Evolutionary conservation across 1,139 yeast genomes (phyloP).

Genomic region (Debaryomycetaceae sp.): DNA sequence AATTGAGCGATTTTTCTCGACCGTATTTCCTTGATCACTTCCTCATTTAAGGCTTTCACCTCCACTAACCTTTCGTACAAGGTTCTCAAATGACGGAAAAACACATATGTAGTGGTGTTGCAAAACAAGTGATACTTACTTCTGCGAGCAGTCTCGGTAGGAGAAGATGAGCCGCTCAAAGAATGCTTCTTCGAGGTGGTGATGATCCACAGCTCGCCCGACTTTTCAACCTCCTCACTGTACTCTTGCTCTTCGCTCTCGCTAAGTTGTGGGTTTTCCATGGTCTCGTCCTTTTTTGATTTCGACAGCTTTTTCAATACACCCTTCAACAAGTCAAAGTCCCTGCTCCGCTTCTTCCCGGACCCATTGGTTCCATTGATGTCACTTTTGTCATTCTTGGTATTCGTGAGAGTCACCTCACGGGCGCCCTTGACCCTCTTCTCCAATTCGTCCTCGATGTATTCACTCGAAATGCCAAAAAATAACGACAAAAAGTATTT

Average conservation of each 20-base stretch:
- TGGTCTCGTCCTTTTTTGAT: conserved; percentile 35
- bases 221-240: conserved; percentile 47
- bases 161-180: conserved; percentile 13
- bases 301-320: conserved; percentile 68
- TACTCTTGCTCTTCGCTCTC: conserved; percentile 34
- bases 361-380: conserved; percentile 12
- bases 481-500: conserved; percentile 66
- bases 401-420: conserved; percentile 11
- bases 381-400: conserved; percentile 1
- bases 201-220: conserved; percentile 66
- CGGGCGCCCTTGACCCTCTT: conserved; percentile 17
- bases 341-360: conserved; percentile 50
- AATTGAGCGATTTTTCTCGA: conserved; percentile 68
- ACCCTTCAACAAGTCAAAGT: conserved; percentile 65
- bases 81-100: conserved; percentile 81
- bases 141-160: conserved; percentile 22
- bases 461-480: conserved; percentile 49
- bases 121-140: conserved; percentile 74
- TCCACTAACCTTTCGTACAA: conserved; percentile 77
- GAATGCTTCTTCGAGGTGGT: conserved; percentile 35
- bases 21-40: conserved; percentile 68
- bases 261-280: conserved; percentile 28
- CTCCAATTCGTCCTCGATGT: conserved; percentile 22
- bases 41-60: conserved; percentile 62
- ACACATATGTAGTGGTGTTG: conserved; percentile 87